phyloP scores from a whole-genome alignment of 768 basidiomycete species.

The Auricularia heimuer region DNA sequence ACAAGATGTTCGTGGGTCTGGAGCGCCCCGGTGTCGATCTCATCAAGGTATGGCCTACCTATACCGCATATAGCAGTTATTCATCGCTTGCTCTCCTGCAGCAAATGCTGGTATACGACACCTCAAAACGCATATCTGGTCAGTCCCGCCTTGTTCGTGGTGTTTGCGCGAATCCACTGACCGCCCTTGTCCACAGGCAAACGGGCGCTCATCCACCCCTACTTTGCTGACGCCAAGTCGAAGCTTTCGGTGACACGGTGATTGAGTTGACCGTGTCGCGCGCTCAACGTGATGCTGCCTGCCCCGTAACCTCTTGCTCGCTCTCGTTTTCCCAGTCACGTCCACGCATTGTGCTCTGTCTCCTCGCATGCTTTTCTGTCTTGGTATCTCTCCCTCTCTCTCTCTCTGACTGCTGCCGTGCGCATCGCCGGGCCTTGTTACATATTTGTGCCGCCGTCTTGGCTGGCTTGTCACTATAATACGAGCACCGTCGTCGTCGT shows the following conservation, averaged over 20 bases:
- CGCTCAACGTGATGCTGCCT: no score
- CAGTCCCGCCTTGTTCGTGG: conserved; percentile 15
- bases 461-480: no score
- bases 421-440: no score
- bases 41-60: conserved; percentile 42
- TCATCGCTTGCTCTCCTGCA: conserved; percentile 17
- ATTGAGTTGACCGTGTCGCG: no score
- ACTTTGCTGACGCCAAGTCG: conserved; percentile 39
- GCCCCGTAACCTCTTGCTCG: no score
- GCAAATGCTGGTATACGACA: conserved; percentile 76
- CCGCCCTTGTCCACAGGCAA: conserved; percentile 32
- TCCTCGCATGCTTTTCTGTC: no score
- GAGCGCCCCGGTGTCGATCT: conserved; percentile 76
- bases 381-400: no score
- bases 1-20: conserved; percentile 52
- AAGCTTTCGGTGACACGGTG: conserved; percentile 6
- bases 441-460: no score
- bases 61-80: background rate
- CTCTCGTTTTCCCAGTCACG: no score
- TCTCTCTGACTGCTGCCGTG: no score
- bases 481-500: no score
- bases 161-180: conserved; percentile 1
- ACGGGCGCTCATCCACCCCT: conserved; percentile 42
- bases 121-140: conserved; percentile 89
- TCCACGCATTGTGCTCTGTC: no score